These are phyloP conservation scores for Aspergillus puulaauensis DNA, from an alignment of 2,329 filamentous ascomycete species.

Conservation along the genomic window DNA sequence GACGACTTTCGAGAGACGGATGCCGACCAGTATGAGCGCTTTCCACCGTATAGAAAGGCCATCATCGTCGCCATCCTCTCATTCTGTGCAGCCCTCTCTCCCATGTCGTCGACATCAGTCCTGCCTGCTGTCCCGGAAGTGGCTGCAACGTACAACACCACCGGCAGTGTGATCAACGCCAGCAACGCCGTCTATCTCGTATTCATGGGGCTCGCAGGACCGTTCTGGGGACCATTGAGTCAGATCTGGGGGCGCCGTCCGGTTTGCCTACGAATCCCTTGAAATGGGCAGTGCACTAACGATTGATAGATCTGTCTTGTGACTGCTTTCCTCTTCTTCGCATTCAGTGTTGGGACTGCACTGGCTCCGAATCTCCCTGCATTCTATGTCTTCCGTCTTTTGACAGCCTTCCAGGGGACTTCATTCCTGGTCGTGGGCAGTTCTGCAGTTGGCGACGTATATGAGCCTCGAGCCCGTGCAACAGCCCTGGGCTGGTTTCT, in stretches of 20 bases:
- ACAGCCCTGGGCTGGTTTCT: no score
- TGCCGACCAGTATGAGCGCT: no score
- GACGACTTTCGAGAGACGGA: no score
- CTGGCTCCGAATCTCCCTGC: constrained; percentile 67
- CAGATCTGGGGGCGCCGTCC: constrained; percentile 60
- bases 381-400: constrained; percentile 72
- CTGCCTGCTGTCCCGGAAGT: constrained; percentile 74
- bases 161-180: constrained; percentile 67
- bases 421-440: constrained; percentile 70
- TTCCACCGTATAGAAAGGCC: no score
- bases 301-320: no score
- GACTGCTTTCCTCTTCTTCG: neutral
- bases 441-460: no score
- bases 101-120: constrained; percentile 56
- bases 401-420: constrained; percentile 74
- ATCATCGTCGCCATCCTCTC: no score
- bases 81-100: no score
- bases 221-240: constrained; percentile 71
- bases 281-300: constrained; percentile 20
- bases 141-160: constrained; percentile 62
- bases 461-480: no score
- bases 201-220: constrained; percentile 69
- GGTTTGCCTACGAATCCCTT: constrained; percentile 17
- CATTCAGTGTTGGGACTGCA: constrained; percentile 63
- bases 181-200: constrained; percentile 72